Percentiles rank a stretch among this genome's conserved stretches.
Conservation (phyloP, 495 filamentous ascomycete species). For the Penicillium roqueforti region DNA sequence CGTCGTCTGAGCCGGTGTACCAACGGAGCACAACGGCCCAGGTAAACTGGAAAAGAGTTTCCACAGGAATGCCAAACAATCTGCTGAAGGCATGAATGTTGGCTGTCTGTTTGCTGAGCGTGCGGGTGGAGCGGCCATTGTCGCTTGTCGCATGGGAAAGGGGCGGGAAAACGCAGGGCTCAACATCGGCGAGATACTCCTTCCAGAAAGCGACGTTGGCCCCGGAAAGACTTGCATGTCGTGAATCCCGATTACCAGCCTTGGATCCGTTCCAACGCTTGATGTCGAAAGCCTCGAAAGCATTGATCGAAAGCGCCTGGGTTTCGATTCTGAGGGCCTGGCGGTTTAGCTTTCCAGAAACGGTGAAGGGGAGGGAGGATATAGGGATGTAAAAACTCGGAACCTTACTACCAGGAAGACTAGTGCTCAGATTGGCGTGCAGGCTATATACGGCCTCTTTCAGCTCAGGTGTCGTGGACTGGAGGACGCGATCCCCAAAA, state of each 20-base stretch:
- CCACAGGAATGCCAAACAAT: slow-evolving; percentile 24
- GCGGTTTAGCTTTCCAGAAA: slow-evolving; percentile 49
- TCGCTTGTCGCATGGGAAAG: slow-evolving; percentile 21
- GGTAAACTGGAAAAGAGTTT: slow-evolving; percentile 41
- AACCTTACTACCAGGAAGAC: slow-evolving; percentile 49
- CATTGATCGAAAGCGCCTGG: slow-evolving; percentile 12
- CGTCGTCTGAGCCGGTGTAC: slow-evolving; percentile 50
- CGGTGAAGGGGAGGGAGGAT: slow-evolving; percentile 46
- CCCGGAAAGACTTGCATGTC: slow-evolving; percentile 12
- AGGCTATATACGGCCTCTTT: slow-evolving; percentile 17
- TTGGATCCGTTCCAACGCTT: slow-evolving; percentile 17
- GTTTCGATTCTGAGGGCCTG: slow-evolving; percentile 19
- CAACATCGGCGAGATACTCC: slow-evolving; percentile 43
- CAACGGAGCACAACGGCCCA: slow-evolving; percentile 53
- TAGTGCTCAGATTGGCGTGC: slow-evolving; percentile 23
- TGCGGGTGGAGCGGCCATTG: slow-evolving; percentile 12
- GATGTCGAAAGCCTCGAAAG: slow-evolving; percentile 14
- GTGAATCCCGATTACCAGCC: slow-evolving; percentile 4
- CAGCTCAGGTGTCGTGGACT: slow-evolving; percentile 14
- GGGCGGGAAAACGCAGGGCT: slow-evolving; percentile 52
- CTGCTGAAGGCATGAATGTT: slow-evolving; percentile 37
- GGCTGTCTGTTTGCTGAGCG: slow-evolving; percentile 25
- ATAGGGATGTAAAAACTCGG: slow-evolving; percentile 57
- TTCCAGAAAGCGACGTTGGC: slow-evolving; percentile 48
- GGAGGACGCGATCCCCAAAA: slow-evolving; percentile 7